Evolutionary conservation across 2,329 filamentous ascomycete species (phyloP).

Genomic region (Penicillium psychrosexuale): DNA sequence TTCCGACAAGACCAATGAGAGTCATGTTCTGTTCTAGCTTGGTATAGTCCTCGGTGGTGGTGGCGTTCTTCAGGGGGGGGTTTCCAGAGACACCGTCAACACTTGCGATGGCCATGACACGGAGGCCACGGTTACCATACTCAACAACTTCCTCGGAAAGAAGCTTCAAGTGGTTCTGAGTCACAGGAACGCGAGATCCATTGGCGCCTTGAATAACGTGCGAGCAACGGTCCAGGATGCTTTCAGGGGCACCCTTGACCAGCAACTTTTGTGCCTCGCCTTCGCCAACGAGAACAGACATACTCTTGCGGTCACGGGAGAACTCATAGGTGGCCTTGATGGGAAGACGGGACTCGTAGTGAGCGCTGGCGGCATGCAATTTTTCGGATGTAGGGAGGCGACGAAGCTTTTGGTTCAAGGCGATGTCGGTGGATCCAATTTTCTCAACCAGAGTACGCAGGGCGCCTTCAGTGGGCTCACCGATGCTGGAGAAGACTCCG

Average conservation of each 20-base stretch:
- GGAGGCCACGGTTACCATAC: slow-evolving; percentile 88
- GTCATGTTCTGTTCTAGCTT: slow-evolving; percentile 93
- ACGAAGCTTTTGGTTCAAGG: slow-evolving; percentile 53
- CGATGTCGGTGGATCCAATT: slow-evolving; percentile 74
- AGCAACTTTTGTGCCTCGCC: slow-evolving; percentile 73
- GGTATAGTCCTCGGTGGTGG: slow-evolving; percentile 77
- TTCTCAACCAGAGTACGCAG: slow-evolving; percentile 90
- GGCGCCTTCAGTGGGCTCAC: slow-evolving; percentile 93
- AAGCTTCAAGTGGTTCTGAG: slow-evolving; percentile 64
- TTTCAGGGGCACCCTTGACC: slow-evolving; percentile 95
- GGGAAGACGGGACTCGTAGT: slow-evolving; percentile 73
- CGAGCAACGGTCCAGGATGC: slow-evolving; percentile 87
- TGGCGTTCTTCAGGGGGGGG: slow-evolving; percentile 68
- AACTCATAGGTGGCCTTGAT: slow-evolving; percentile 91
- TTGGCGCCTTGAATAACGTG: slow-evolving; percentile 72
- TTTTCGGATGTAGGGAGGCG: slow-evolving; percentile 55
- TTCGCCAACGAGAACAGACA: slow-evolving; percentile 86
- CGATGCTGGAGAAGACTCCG: slow-evolving; percentile 74
- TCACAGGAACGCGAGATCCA: slow-evolving; percentile 73
- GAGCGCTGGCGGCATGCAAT: slow-evolving; percentile 76
- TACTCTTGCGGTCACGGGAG: slow-evolving; percentile 96
- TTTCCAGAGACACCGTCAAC: slow-evolving; percentile 71
- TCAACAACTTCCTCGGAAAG: slow-evolving; percentile 77
- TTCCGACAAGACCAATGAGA: slow-evolving; percentile 85
- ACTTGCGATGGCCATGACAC: slow-evolving; percentile 88